Evolutionary conservation across 73 alveolate genomes (phyloP), one percentile per base, ranked within the genome.

Genomic region (Paramecium biaurelia): DNA sequence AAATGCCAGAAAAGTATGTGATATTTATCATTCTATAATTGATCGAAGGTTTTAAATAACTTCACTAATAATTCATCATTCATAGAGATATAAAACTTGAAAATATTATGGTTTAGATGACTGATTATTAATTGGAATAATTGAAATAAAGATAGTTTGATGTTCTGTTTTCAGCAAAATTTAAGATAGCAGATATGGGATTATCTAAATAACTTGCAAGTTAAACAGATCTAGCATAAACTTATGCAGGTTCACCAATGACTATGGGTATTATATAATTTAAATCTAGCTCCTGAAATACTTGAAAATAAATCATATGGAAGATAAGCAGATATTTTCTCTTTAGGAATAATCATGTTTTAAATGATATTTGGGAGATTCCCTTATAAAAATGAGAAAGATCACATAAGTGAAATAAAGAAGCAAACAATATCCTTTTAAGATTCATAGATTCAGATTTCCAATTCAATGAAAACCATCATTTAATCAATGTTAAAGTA

Each of bases 171-270:
- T 24, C 37, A 37, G 57, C 59, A 74, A 34, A 34, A 5, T 74
- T 74, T 21, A 74, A 74, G 35, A 34, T 74, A 15, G 56, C 87
- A 9, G 87, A 74, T 74, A 37, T 74, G 67, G 87, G 87, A 28
- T 21, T 74, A 34, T 74, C 87, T 1, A 74, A 74, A 35, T 23
- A 74, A 41, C 58, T 74, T 9, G 59, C 87, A 15, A 41, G 59
- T 41, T 30, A 63, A 63, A 63, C 84, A 2, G 87, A 74, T 37
- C 10, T 37, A 37, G 35, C 87, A 11, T 74, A 28, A 74, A 74
- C 87, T 14, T 74, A 74, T 41, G 87, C 87, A 28, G 87, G 87
- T 10, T 74, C 87, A 2, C 58, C 87, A 11, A 74, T 74, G 87
- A 74, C 67, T 21, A 74, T 74, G 87, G 87, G 87, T 74, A 74